Evolutionary conservation across 495 filamentous ascomycete species (phyloP).

Genomic region (Xylaria flabelliformis): DNA sequence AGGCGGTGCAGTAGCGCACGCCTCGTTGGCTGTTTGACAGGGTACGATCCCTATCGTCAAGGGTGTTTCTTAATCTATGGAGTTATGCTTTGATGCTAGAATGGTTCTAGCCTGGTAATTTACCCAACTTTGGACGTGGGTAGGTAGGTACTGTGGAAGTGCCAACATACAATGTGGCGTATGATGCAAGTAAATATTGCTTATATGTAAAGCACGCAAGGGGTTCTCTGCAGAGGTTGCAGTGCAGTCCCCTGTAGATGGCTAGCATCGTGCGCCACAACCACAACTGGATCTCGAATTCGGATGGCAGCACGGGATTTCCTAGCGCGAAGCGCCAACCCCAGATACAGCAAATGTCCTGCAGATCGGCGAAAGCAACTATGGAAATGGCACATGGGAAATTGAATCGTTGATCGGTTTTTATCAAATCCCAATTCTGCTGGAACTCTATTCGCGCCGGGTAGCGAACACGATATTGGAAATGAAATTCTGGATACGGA

Average conservation of each 20-base stretch:
- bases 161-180: conserved; percentile 1
- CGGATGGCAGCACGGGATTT: conserved; percentile 13
- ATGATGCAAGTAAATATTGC: background rate
- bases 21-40: background rate
- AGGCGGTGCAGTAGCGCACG: conserved; percentile 17
- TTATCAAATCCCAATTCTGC: background rate
- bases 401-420: background rate
- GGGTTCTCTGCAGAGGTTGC: background rate
- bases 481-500: conserved; percentile 13
- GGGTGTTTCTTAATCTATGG: background rate
- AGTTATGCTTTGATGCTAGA: background rate
- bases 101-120: background rate
- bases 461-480: conserved; percentile 1
- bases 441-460: background rate
- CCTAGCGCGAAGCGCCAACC: conserved; percentile 11
- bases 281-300: conserved; percentile 6
- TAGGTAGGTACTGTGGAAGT: no score
- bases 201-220: background rate
- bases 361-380: conserved; percentile 7
- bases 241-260: background rate
- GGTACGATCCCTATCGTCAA: background rate
- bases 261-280: conserved; percentile 4
- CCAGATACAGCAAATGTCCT: conserved; percentile 11
- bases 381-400: background rate
- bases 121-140: background rate